Evolutionary conservation across 495 filamentous ascomycete genomes (phyloP).

Genomic region (Neurospora cerealis): DNA sequence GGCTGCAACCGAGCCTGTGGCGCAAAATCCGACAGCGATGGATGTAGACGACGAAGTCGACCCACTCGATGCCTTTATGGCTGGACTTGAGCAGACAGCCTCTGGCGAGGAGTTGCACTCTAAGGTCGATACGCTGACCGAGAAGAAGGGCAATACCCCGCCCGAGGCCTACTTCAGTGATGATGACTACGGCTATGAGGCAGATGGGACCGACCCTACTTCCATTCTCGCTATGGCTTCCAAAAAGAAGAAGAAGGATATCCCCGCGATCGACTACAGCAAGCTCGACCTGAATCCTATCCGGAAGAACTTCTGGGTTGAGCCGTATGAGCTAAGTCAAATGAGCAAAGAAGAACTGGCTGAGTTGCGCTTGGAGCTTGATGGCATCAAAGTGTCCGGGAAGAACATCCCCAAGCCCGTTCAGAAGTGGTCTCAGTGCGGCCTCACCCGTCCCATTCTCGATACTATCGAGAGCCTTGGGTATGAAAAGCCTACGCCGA

Average conservation of each 20-base stretch:
- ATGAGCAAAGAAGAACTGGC: slow-evolving; percentile 82
- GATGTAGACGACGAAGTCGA: slow-evolving; percentile 71
- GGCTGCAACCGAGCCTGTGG: background rate
- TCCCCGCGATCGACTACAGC: slow-evolving; percentile 72
- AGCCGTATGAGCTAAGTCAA: slow-evolving; percentile 70
- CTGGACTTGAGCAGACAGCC: slow-evolving; percentile 43
- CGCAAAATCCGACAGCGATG: slow-evolving; percentile 22
- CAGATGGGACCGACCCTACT: slow-evolving; percentile 67
- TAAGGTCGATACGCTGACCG: background rate
- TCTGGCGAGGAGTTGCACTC: slow-evolving; percentile 3
- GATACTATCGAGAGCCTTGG: slow-evolving; percentile 75
- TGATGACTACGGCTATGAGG: slow-evolving; percentile 65
- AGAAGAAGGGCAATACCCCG: slow-evolving; percentile 41
- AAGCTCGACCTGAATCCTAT: slow-evolving; percentile 81
- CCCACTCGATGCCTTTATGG: slow-evolving; percentile 95
- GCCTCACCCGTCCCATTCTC: slow-evolving; percentile 75
- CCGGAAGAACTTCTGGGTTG: slow-evolving; percentile 87
- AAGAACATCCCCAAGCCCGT: slow-evolving; percentile 86
- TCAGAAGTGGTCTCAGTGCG: slow-evolving; percentile 93
- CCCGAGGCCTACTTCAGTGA: slow-evolving; percentile 79
- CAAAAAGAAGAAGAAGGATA: slow-evolving; percentile 96
- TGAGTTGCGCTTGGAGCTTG: slow-evolving; percentile 73
- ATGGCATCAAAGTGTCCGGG: slow-evolving; percentile 87
- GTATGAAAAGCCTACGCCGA: slow-evolving; percentile 84
- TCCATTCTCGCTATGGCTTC: slow-evolving; percentile 72